Evolutionary conservation across 108 stramenopile species (phyloP).

Genomic region (Pelagomonas calceolata): DNA sequence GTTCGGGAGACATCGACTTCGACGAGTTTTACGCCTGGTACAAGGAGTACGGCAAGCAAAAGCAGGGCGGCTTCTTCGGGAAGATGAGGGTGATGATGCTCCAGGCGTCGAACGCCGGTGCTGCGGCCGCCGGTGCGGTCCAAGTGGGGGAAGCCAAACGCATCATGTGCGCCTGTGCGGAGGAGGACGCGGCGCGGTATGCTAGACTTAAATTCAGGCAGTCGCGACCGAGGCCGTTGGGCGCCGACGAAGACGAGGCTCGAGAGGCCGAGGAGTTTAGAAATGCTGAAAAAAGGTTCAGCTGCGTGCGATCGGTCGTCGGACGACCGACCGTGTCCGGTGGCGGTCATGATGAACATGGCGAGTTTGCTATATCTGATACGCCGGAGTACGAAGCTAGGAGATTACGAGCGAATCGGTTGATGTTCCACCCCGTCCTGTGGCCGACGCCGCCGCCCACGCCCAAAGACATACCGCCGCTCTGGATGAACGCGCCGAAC

Average conservation of each 20-base stretch:
- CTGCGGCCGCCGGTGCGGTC: neutral
- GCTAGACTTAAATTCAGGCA: neutral
- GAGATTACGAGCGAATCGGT: neutral
- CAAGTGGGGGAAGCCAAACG: slow-evolving; percentile 6
- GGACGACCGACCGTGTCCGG: neutral
- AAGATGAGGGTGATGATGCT: too few species aligned
- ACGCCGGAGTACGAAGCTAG: neutral
- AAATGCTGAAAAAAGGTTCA: neutral
- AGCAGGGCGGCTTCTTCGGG: neutral
- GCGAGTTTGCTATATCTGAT: too few species aligned
- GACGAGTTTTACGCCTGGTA: slow-evolving; percentile 16
- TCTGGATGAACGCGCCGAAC: neutral
- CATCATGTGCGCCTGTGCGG: slow-evolving; percentile 4
- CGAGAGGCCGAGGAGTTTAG: neutral
- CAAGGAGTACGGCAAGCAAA: neutral
- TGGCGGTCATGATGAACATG: too few species aligned
- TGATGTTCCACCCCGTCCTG: neutral
- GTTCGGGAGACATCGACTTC: slow-evolving; percentile 16
- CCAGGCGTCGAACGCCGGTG: neutral
- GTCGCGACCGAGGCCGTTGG: neutral
- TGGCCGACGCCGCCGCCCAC: neutral
- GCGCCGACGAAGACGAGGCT: neutral
- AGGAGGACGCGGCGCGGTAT: neutral
- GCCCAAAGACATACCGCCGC: neutral
- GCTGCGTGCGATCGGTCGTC: neutral